Percentiles rank a stretch among this genome's conserved stretches.
These are phyloP conservation scores for Exophiala calicioides DNA, from an alignment of 2,329 filamentous ascomycete genomes.

Conservation along the genomic window DNA sequence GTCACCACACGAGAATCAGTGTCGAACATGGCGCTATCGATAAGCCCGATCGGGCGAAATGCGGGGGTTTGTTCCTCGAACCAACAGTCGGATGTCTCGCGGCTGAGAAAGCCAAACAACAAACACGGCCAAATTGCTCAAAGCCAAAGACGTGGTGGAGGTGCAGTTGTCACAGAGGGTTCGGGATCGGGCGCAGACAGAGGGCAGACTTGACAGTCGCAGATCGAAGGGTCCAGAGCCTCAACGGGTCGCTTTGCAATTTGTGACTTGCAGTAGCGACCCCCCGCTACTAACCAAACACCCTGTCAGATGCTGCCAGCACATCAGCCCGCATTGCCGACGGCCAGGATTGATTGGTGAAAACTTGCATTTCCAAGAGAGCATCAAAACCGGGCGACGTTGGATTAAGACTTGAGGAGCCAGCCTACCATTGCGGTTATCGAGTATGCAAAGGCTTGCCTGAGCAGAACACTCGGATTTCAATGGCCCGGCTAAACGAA, in stretches of 20 bases:
- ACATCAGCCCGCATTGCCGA: conserved; percentile 24
- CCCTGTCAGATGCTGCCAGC: conserved; percentile 28
- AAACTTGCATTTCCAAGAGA: background rate
- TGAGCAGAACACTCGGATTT: too few relatives aligned
- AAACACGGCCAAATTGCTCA: background rate
- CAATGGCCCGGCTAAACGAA: background rate
- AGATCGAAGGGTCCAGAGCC: conserved; percentile 14
- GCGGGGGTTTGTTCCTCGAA: conserved; percentile 17
- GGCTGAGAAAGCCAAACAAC: background rate
- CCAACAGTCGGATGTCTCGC: background rate
- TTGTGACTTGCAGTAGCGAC: conserved; percentile 18
- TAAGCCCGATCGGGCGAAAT: conserved; percentile 20
- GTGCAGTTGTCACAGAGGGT: conserved; percentile 3
- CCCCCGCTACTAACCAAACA: conserved; percentile 12
- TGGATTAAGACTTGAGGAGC: background rate
- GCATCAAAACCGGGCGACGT: conserved; percentile 8
- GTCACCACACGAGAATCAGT: background rate
- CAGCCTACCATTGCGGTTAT: background rate
- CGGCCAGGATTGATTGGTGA: conserved; percentile 20
- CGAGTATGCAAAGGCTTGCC: background rate
- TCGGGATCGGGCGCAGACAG: conserved; percentile 6
- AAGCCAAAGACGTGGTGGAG: background rate
- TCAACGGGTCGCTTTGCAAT: conserved; percentile 9
- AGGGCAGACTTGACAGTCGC: conserved; percentile 14
- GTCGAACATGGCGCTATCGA: conserved; percentile 20